A percentile compares a stretch with the other conserved stretches of the same genome.
Conservation (phyloP, 352 stramenopile genomes). For the Blastocystis sp. region DNA sequence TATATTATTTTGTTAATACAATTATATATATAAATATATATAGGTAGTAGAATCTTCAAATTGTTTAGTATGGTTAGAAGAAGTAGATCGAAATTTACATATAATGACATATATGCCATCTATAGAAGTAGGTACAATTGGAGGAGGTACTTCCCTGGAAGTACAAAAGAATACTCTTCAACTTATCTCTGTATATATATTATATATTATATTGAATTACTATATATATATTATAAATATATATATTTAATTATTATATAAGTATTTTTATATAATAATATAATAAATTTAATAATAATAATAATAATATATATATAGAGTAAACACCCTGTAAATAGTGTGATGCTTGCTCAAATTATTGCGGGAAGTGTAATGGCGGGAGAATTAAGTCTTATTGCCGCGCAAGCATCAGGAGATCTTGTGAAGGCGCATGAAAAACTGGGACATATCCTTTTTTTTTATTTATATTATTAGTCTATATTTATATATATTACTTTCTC, state of each 20-base stretch:
- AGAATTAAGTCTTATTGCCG: slow-evolving; percentile 65
- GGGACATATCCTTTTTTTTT: slow-evolving; percentile 38
- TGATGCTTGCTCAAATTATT: slow-evolving; percentile 53
- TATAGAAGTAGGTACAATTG: slow-evolving; percentile 71
- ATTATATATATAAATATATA: too few relatives aligned
- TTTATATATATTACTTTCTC: too few relatives aligned
- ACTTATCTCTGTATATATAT: too few relatives aligned
- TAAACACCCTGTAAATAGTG: slow-evolving; percentile 14
- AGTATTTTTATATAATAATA: slow-evolving; percentile 59
- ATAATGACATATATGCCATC: slow-evolving; percentile 62
- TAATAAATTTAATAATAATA: slow-evolving; percentile 47
- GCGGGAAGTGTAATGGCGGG: slow-evolving; percentile 58
- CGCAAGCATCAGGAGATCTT: slow-evolving; percentile 62
- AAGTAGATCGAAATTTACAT: slow-evolving; percentile 47
- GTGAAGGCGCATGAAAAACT: slow-evolving; percentile 65
- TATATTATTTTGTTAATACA: too few relatives aligned
- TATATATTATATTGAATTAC: too few relatives aligned
- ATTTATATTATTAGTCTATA: too few relatives aligned
- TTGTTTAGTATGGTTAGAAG: slow-evolving; percentile 69
- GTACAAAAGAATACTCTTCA: too few relatives aligned
- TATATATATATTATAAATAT: too few relatives aligned
- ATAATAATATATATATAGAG: neutral
- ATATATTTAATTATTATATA: too few relatives aligned
- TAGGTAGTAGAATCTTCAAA: slow-evolving; percentile 68
- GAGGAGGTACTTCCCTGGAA: slow-evolving; percentile 59